A percentile compares a stretch with the other conserved stretches of the same genome.
Conservation (phyloP, 2,329 filamentous ascomycete genomes). For the Fusarium napiforme region DNA sequence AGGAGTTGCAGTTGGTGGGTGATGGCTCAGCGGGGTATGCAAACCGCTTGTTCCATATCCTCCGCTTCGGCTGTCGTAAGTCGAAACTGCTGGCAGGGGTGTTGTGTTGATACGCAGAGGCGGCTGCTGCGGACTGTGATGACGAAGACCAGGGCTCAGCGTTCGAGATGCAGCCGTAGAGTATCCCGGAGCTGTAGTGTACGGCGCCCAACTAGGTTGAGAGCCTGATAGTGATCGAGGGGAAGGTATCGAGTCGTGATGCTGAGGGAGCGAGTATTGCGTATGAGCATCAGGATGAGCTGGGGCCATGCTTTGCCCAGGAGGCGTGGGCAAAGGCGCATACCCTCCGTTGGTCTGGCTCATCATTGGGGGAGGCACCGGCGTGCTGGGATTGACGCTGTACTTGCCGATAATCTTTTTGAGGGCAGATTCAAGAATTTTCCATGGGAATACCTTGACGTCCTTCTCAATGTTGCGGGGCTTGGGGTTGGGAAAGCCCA, state of each 20-base stretch:
- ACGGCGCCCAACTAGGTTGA: constrained; percentile 60
- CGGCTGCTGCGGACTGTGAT: constrained; percentile 51
- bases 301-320: constrained; percentile 49
- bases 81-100: constrained; percentile 51
- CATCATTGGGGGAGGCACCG: constrained; percentile 54
- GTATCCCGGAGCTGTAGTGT: constrained; percentile 52
- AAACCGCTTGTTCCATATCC: constrained; percentile 55
- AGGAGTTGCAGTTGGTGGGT: constrained; percentile 52
- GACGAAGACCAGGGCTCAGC: constrained; percentile 53
- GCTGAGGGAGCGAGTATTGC: constrained; percentile 56
- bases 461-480: constrained; percentile 99
- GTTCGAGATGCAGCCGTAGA: constrained; percentile 53
- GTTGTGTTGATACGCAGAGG: constrained; percentile 53
- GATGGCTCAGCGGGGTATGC: constrained; percentile 54
- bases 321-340: constrained; percentile 60
- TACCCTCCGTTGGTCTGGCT: constrained; percentile 55
- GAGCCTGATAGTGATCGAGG: constrained; percentile 63
- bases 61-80: constrained; percentile 53
- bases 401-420: constrained; percentile 99
- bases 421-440: constrained; percentile 83
- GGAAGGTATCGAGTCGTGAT: constrained; percentile 63
- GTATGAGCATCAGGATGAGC: constrained; percentile 49
- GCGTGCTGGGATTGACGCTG: constrained; percentile 60
- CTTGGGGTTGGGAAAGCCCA: constrained; percentile 95
- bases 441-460: constrained; percentile 98